Evolutionary conservation across 176 grass and related monocot genomes (phyloP).

Genomic region (Tillandsia leiboldiana): DNA sequence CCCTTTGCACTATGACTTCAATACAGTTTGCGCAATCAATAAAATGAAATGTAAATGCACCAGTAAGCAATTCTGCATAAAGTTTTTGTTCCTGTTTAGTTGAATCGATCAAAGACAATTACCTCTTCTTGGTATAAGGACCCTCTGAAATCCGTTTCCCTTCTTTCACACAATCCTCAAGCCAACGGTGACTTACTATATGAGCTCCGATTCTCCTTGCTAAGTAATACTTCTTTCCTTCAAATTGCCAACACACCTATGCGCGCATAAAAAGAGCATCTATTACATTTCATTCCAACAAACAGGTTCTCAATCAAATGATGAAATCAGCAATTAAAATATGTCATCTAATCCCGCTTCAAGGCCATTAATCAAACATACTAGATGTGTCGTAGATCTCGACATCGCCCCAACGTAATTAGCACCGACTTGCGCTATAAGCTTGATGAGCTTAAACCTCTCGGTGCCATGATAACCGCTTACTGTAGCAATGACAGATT

Average conservation of each 20-base stretch:
- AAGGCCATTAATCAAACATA: conserved; percentile 13
- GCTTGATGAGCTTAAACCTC: conserved; percentile 82
- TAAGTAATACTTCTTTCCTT: conserved; percentile 81
- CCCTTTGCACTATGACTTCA: too few relatives aligned
- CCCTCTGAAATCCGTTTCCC: conserved; percentile 57
- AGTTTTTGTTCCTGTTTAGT: too few relatives aligned
- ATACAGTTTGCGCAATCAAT: too few relatives aligned
- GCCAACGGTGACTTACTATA: conserved; percentile 73
- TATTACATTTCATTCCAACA: neutral
- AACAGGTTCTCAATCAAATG: neutral
- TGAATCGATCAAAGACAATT: neutral
- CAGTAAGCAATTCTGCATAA: too few relatives aligned
- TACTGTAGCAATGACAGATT: conserved; percentile 62
- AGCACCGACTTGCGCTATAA: conserved; percentile 66
- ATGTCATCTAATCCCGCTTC: neutral
- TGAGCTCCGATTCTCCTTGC: conserved; percentile 37
- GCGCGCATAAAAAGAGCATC: neutral
- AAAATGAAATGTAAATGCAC: too few relatives aligned
- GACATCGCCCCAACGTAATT: conserved; percentile 75
- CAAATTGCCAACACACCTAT: conserved; percentile 79
- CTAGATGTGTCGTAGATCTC: conserved; percentile 82
- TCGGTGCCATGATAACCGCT: conserved; percentile 74
- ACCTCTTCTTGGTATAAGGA: conserved; percentile 67
- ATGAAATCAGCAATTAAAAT: neutral
- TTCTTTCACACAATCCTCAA: conserved; percentile 55